phyloP scores from a whole-genome alignment of 768 basidiomycete species.

The Kwoniella europaea region DNA sequence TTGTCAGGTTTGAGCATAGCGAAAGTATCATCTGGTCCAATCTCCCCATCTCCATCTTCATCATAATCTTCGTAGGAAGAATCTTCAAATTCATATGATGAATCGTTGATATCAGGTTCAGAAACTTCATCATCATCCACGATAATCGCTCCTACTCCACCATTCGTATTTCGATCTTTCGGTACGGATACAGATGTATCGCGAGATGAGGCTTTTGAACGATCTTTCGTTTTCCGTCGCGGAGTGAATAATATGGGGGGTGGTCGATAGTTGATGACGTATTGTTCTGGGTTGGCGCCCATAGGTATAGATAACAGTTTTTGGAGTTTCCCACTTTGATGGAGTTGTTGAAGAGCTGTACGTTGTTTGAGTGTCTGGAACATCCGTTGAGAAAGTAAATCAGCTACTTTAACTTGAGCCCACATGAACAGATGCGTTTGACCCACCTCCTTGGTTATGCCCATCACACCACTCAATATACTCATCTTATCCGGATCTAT shows the following conservation, averaged over 20 bases:
- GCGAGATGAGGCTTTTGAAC: neutral
- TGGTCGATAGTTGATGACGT: constrained; percentile 35
- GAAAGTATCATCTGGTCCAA: constrained; percentile 9
- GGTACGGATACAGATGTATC: neutral
- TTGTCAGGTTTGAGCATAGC: constrained; percentile 16
- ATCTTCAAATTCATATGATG: constrained; percentile 14
- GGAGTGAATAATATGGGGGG: constrained; percentile 14
- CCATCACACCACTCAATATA: constrained; percentile 77
- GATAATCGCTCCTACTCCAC: constrained; percentile 29
- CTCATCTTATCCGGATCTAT: constrained; percentile 66
- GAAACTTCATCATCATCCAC: constrained; percentile 42
- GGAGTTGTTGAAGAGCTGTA: constrained; percentile 34
- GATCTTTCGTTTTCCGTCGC: neutral
- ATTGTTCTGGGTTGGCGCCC: constrained; percentile 24
- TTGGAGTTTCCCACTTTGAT: constrained; percentile 43
- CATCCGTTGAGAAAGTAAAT: neutral
- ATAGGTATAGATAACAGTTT: constrained; percentile 40
- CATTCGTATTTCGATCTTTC: constrained; percentile 8
- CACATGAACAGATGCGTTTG: neutral
- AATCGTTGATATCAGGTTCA: constrained; percentile 24
- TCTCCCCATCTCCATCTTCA: constrained; percentile 4
- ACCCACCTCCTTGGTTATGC: constrained; percentile 79
- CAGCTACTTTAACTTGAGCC: neutral
- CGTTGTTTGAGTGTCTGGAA: constrained; percentile 48
- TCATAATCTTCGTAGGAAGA: neutral